phyloP scores from a whole-genome alignment of 2,329 filamentous ascomycete genomes.

The Calonectria hongkongensis region DNA sequence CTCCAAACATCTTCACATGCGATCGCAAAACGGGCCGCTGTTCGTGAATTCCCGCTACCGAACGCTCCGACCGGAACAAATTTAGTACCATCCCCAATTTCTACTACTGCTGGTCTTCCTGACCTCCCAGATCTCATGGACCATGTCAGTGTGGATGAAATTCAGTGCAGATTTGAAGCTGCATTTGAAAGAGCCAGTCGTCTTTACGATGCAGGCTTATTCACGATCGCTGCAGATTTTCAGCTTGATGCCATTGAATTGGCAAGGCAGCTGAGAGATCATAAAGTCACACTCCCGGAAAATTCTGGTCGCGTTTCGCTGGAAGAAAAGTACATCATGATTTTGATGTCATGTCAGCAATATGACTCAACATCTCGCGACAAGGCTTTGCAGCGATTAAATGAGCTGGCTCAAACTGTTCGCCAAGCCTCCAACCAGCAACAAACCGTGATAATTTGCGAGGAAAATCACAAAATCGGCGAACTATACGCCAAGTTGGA shows the following conservation, averaged over 20 bases:
- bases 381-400: background rate
- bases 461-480: background rate
- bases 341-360: background rate
- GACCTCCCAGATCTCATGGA: background rate
- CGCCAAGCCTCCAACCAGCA: background rate
- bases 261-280: background rate
- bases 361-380: background rate
- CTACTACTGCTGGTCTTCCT: background rate
- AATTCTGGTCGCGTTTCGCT: background rate
- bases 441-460: background rate
- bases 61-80: background rate
- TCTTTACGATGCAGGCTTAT: background rate
- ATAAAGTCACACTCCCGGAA: background rate
- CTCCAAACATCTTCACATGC: background rate
- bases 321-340: background rate
- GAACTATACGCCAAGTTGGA: background rate
- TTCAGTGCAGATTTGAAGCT: background rate
- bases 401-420: background rate
- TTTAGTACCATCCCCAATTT: background rate
- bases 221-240: background rate
- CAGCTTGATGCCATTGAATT: slow-evolving; percentile 7
- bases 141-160: background rate
- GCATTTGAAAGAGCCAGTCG: background rate
- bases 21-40: background rate
- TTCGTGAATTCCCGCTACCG: background rate